Base-by-base conservation (phyloP, 177 flowering plant genomes). In the Tripterygium wilfordii region DNA sequence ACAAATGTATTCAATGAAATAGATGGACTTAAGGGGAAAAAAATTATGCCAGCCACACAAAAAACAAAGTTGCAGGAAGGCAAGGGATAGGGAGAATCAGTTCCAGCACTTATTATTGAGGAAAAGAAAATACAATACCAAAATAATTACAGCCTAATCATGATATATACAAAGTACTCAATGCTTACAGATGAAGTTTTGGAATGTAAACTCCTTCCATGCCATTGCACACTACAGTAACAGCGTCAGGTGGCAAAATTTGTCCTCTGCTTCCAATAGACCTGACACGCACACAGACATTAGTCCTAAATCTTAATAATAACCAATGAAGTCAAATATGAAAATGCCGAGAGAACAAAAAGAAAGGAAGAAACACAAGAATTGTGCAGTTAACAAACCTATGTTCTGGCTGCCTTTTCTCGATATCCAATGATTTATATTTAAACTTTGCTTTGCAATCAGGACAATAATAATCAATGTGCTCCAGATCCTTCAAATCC, bases 151-250 rank as follows among this genome's bases (percentile, higher is more conserved):
- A n/a, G n/a, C n/a, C n/a, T n/a, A n/a, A n/a, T n/a, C n/a, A n/a
- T n/a, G n/a, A 36, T 16, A 8, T 10, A 36, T 16, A 8, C 12
- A 35, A 24, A 30, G 42, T 10, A 13, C 19, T 28, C 14, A 39
- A 29, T 15, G 12, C 96, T 77, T 81, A 92, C 98, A 79, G 21
- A 65, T 94, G 97, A 52, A 78, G 74, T 40, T 63, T 60, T 19
- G 95, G 89, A 64, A 78, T 60, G 67, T 94, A 94, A 56, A 60
- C 66, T 54, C 92, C 99, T 52, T 89, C 90, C 66, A 85, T 49
- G 54, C 89, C 90, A 62, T 58, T 72, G 70, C 99, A 94, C 17
- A 85, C 74, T 53, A 94, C 96, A 43, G 64, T 48, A 18, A 91
- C 49, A 59, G 66, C 62, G 42, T 72, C 78, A 30, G 85, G 83